Percentiles rank a stretch among this genome's conserved stretches.
Conservation (phyloP, 1,139 yeast genomes). For the Suhomyces ambrosiae region DNA sequence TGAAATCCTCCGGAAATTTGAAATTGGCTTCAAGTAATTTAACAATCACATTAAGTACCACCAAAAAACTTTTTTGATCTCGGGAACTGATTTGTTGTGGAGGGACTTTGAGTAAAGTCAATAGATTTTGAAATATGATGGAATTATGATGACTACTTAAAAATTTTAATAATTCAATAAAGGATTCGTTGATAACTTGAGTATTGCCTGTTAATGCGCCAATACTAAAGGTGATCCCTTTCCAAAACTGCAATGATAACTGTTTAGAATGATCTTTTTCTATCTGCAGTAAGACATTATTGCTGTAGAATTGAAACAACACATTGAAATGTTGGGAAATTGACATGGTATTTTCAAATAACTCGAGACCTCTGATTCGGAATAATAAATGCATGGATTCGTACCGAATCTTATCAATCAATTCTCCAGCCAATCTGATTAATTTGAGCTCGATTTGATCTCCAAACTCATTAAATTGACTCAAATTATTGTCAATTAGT, state of each 20-base stretch:
- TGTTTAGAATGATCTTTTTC: conserved; percentile 17
- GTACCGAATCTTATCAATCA: conserved; percentile 35
- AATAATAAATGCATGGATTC: conserved; percentile 30
- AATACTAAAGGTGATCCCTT: conserved; percentile 56
- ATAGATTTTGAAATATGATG: conserved; percentile 11
- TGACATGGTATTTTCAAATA: conserved; percentile 7
- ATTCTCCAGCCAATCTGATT: conserved; percentile 57
- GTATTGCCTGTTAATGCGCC: conserved; percentile 65
- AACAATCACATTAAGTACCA: conserved; percentile 35
- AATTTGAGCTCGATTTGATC: conserved; percentile 28
- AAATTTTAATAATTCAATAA: conserved; percentile 43
- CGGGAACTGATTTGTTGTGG: conserved; percentile 16
- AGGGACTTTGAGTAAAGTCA: conserved; percentile 23
- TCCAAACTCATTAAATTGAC: conserved; percentile 1
- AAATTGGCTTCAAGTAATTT: conserved; percentile 44
- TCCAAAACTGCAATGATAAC: conserved; percentile 48
- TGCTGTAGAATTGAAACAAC: conserved; percentile 25
- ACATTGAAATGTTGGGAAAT: conserved; percentile 26
- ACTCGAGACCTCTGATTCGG: conserved; percentile 6
- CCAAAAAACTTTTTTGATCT: conserved; percentile 23
- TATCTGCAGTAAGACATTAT: conserved; percentile 3
- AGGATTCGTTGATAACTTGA: conserved; percentile 45
- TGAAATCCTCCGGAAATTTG: conserved; percentile 34
- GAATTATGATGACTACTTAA: conserved; percentile 18
- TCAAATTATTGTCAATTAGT: conserved; percentile 34